Conservation (phyloP, 768 basidiomycete species). For the Termitomyces sp. region DNA sequence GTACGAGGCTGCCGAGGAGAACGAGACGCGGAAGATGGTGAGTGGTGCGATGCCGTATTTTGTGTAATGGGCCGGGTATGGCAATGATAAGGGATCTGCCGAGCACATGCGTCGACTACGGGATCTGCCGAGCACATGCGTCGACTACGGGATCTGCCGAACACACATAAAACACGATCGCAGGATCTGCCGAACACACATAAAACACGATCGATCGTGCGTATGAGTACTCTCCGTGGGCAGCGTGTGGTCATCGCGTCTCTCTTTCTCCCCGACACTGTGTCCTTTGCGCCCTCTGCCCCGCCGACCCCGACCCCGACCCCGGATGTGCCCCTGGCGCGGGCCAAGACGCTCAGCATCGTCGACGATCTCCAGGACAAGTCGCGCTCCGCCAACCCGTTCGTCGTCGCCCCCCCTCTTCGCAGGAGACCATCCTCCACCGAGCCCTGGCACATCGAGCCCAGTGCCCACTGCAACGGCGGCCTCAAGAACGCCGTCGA, state of each 20-base stretch:
- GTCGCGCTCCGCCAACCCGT: slow-evolving; percentile 51
- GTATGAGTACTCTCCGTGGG: slow-evolving; percentile 69
- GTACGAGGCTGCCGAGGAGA: slow-evolving; percentile 86
- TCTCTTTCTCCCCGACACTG: slow-evolving; percentile 79
- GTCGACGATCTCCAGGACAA: slow-evolving; percentile 77
- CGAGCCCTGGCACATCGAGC: slow-evolving; percentile 44
- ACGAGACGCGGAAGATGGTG: slow-evolving; percentile 75
- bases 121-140: no score
- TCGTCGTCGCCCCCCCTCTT: slow-evolving; percentile 42
- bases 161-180: no score
- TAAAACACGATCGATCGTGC: no score
- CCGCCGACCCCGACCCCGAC: slow-evolving; percentile 35
- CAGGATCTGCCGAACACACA: slow-evolving; percentile 15
- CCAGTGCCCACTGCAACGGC: slow-evolving; percentile 75
- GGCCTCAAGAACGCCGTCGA: slow-evolving; percentile 81
- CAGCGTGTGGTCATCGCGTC: slow-evolving; percentile 78
- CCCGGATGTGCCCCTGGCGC: no score
- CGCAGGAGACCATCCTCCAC: background rate
- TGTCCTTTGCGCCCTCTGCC: slow-evolving; percentile 55
- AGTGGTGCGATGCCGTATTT: slow-evolving; percentile 54
- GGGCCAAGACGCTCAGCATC: slow-evolving; percentile 51
- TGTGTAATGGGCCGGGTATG: slow-evolving; percentile 27
- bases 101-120: no score
- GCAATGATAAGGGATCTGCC: slow-evolving; percentile 10
- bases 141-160: slow-evolving; percentile 16